A percentile compares a stretch with the other conserved stretches of the same genome.
Evolutionary conservation across 1,139 yeast genomes (phyloP).

Genomic region (Pichia sp.): DNA sequence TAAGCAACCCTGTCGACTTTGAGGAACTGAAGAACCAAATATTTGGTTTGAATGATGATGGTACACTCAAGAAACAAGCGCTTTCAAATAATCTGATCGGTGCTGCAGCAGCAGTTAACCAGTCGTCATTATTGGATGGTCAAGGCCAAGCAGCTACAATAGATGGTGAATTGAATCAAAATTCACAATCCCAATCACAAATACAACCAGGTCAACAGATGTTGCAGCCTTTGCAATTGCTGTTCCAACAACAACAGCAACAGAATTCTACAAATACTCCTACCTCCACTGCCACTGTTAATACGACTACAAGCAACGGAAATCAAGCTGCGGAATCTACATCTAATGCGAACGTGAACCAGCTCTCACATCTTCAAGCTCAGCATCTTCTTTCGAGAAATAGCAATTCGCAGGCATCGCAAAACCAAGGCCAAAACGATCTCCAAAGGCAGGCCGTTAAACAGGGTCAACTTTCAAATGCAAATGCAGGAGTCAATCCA

Average conservation of each 20-base stretch:
- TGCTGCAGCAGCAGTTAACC: not conserved
- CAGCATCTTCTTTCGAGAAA: conserved; percentile 1
- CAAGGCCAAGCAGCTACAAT: not conserved
- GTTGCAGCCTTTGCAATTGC: conserved; percentile 10
- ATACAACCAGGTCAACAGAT: conserved; percentile 8
- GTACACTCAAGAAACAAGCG: not conserved
- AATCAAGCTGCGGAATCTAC: conserved; percentile 1
- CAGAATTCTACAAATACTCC: not conserved
- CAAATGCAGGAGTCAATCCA: not conserved
- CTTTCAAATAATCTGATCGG: not conserved
- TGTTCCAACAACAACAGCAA: conserved; percentile 10
- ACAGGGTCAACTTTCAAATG: not conserved
- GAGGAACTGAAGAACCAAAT: conserved; percentile 29
- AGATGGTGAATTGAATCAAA: not conserved
- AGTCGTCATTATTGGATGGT: not conserved
- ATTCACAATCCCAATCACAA: conserved; percentile 9
- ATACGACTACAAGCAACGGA: conserved; percentile 1
- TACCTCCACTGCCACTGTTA: not conserved
- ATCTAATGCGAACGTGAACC: not conserved
- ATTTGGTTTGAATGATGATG: conserved; percentile 33
- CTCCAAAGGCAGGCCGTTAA: not conserved
- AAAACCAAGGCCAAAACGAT: not conserved
- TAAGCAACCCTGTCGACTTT: conserved; percentile 24
- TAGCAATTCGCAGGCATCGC: not conserved
- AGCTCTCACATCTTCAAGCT: not conserved